Evolutionary conservation across 202 grass and related monocot genomes (phyloP), one percentile per base, ranked within the genome.

Genomic region (Carex arenaria): DNA sequence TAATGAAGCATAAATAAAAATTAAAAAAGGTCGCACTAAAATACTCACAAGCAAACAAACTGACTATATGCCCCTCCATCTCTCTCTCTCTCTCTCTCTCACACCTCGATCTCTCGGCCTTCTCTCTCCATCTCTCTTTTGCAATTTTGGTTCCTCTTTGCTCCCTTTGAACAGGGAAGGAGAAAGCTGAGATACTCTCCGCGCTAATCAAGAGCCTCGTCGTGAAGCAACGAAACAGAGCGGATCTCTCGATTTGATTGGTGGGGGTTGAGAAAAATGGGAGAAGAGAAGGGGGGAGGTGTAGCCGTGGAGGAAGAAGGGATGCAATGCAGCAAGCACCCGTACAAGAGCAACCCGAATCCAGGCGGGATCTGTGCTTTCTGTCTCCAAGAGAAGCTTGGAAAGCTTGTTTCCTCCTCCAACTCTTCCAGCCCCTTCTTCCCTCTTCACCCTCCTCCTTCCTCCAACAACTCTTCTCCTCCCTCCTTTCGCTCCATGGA

Each of bases 331-430:
- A 93, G 87, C 87, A 92, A 95, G 86, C 95, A 98, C 18, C 91
- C 95, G 0, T 95, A 90, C 88, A 90, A 90, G 65, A 63, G 84
- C 22, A 90, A 57, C 60, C 53, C 68, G 14, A 86, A 81, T 17
- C 90, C 92, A 0, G 91, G 87, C 5, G 95, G 92, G 82, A 94
- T 98, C 81, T 98, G 95, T 85, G 92, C 95, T 67, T 95, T 98
- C 80, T 98, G 95, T 63, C 86, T 98, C 77, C 95, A 98, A 84
- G 95, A 98, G 89, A 98, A 98, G 90, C 92, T 98, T 14, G 95
- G 95, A 59, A 93, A 91, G 91, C 87, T 98, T 17, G 95, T 98
- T 2, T 91, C 91, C 1, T 98, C 92, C 4, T 93, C 92, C 74
- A 98, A 98, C 82, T 91, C 95, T 80, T 89, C 86, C 79, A 89